These are phyloP conservation scores for Nakazawaea ernobii DNA, from an alignment of 805 yeast species.

Conservation along the genomic window DNA sequence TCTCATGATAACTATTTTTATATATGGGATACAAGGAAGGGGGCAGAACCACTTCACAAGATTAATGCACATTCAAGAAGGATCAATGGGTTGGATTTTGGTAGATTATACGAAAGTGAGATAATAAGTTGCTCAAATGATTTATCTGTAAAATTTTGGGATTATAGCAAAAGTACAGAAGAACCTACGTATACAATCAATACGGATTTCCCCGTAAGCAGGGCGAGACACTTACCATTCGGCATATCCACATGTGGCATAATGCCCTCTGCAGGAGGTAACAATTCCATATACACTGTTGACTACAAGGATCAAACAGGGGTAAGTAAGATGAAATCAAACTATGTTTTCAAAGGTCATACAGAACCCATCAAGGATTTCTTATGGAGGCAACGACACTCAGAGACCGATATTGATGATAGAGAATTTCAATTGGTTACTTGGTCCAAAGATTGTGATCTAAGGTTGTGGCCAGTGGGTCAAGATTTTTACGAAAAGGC, in stretches of 20 bases:
- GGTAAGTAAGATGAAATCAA: constrained; percentile 39
- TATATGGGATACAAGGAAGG: constrained; percentile 86
- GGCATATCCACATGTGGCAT: constrained; percentile 79
- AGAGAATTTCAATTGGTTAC: constrained; percentile 88
- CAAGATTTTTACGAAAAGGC: constrained; percentile 43
- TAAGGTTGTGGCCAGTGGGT: constrained; percentile 72
- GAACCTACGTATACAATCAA: constrained; percentile 53
- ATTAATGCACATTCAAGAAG: constrained; percentile 77
- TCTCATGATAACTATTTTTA: constrained; percentile 77
- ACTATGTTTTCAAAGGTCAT: constrained; percentile 71
- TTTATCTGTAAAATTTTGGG: constrained; percentile 79
- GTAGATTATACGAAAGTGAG: constrained; percentile 49
- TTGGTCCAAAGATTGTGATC: constrained; percentile 87
- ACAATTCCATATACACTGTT: constrained; percentile 54
- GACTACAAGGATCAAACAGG: constrained; percentile 35
- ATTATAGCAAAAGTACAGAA: constrained; percentile 35
- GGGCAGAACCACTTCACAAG: constrained; percentile 65
- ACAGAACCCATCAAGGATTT: constrained; percentile 82
- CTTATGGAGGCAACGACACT: constrained; percentile 71
- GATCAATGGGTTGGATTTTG: constrained; percentile 86
- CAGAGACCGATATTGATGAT: constrained; percentile 46
- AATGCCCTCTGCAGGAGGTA: constrained; percentile 88
- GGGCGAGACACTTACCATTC: constrained; percentile 86
- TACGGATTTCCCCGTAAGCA: constrained; percentile 81
- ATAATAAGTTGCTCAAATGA: constrained; percentile 86